phyloP scores from a whole-genome alignment of 495 filamentous ascomycete genomes.

The Tuber magnatum region DNA sequence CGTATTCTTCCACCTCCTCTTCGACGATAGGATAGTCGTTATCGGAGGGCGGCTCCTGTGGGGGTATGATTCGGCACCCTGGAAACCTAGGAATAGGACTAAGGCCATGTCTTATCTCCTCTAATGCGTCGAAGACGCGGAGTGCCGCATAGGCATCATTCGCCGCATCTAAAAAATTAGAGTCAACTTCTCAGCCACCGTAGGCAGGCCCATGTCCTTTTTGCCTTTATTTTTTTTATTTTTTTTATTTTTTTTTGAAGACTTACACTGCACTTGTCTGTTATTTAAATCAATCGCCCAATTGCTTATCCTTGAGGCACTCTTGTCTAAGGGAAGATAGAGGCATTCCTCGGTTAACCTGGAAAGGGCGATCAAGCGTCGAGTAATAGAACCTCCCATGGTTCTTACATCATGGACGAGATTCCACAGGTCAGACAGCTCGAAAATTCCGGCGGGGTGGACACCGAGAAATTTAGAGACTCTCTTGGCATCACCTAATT shows the following conservation, averaged over 20 bases:
- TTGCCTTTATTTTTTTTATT: no score
- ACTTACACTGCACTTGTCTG: slow-evolving; percentile 66
- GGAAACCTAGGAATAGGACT: slow-evolving; percentile 64
- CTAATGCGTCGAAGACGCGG: slow-evolving; percentile 62
- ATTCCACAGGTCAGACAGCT: slow-evolving; percentile 73
- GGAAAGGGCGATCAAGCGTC: slow-evolving; percentile 55
- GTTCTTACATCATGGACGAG: slow-evolving; percentile 54
- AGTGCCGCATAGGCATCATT: slow-evolving; percentile 75
- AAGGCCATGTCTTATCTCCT: slow-evolving; percentile 58
- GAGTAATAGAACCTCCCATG: slow-evolving; percentile 44
- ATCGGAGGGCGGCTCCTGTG: not conserved
- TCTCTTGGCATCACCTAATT: slow-evolving; percentile 67
- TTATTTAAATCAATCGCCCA: slow-evolving; percentile 59
- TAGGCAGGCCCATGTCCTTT: slow-evolving; percentile 7
- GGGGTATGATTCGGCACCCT: slow-evolving; percentile 25
- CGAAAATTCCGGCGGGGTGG: slow-evolving; percentile 59
- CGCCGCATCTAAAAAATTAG: slow-evolving; percentile 58
- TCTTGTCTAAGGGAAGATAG: slow-evolving; percentile 70
- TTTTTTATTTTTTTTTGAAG: not conserved
- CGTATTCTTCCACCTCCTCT: not conserved
- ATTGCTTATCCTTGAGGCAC: slow-evolving; percentile 59
- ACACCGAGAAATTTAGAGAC: slow-evolving; percentile 60
- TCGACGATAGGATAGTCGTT: not conserved
- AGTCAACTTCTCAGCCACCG: slow-evolving; percentile 1
- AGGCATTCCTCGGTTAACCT: slow-evolving; percentile 64